Evolutionary conservation across 1,139 yeast genomes (phyloP), one percentile per base, ranked within the genome.

Genomic region (Debaryomyces nepalensis): DNA sequence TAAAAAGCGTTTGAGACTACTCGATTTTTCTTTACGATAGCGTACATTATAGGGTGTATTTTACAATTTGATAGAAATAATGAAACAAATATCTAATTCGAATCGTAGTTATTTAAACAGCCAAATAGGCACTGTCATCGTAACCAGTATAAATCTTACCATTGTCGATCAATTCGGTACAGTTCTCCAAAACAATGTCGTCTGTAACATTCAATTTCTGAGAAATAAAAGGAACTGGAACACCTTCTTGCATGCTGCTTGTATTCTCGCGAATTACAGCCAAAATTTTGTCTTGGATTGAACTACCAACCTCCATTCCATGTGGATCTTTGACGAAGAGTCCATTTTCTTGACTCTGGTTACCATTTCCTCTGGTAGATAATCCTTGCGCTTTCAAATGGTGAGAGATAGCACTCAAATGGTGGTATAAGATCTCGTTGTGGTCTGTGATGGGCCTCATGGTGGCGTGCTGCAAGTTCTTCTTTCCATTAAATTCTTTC

Each of bases 401-500:
- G 42, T 77, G 73, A 46, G 79, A 73, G 39, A 87, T 79, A 4
- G 93, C 93, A 49, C 82, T 81, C 43, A 91, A 68, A 53, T 82
- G 81, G 61, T 91, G 97, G 54, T 87, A 84, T 26, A 86, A 59
- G 15, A 90, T 81, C 56, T 86, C 87, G 59, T 89, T 88, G 59
- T 79, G 84, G 57, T 87, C 91, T 6, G 71, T 73, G 10, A 90
- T 68, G 40, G 75, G 77, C 24, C 75, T 75, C 40, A 89, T 76
- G 4, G 78, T 75, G 9, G 87, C 80, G 45, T 83, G 81, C 54
- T 82, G 89, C 29, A 89, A 68, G 45, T 76, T 78, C 47, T 83
- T 81, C 59, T 79, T 83, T 39, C 81, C 84, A 51, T 81, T 77
- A 61, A 87, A 87, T 41, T 81, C 82, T 56, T 84, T 85, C 46